A percentile compares a stretch with the other conserved stretches of the same genome.
Conservation (phyloP, 768 basidiomycete species). For the Pulveroboletus ravenelii region DNA sequence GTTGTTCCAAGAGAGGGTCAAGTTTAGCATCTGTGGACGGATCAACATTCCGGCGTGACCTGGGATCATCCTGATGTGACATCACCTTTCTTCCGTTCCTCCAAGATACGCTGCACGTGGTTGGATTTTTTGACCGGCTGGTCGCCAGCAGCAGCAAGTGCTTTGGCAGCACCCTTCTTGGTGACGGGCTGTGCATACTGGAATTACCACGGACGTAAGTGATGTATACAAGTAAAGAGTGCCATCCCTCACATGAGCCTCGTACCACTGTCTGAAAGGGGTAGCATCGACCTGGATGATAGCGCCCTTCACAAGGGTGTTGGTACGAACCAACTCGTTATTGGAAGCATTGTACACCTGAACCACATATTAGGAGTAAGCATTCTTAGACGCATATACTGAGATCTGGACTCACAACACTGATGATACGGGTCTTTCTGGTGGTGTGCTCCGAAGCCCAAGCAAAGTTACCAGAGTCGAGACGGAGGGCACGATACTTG, state of each 20-base stretch:
- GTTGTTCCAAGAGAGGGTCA: constrained; percentile 82
- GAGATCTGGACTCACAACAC: constrained; percentile 68
- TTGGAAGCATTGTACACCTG: constrained; percentile 99
- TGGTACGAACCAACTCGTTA: constrained; percentile 99
- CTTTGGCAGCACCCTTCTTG: constrained; percentile 71
- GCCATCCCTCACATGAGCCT: constrained; percentile 75
- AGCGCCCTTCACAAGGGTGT: constrained; percentile 95
- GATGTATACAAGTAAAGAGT: background rate
- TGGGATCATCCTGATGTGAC: constrained; percentile 7
- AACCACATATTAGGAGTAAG: constrained; percentile 3
- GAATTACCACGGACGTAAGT: constrained; percentile 4
- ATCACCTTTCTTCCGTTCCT: constrained; percentile 87
- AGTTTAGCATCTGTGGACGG: constrained; percentile 71
- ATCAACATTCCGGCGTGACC: constrained; percentile 15
- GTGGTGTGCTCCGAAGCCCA: constrained; percentile 96
- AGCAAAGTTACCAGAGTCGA: constrained; percentile 96
- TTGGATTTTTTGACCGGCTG: constrained; percentile 80
- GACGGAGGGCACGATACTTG: constrained; percentile 94
- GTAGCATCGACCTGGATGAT: constrained; percentile 98
- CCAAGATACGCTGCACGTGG: constrained; percentile 82
- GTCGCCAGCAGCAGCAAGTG: constrained; percentile 40
- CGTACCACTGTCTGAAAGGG: constrained; percentile 99
- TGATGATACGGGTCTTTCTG: constrained; percentile 92
- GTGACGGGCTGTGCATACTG: constrained; percentile 95
- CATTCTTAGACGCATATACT: background rate